These are phyloP conservation scores for Aspergillus avenaceus DNA, from an alignment of 495 filamentous ascomycete genomes.

Conservation along the genomic window DNA sequence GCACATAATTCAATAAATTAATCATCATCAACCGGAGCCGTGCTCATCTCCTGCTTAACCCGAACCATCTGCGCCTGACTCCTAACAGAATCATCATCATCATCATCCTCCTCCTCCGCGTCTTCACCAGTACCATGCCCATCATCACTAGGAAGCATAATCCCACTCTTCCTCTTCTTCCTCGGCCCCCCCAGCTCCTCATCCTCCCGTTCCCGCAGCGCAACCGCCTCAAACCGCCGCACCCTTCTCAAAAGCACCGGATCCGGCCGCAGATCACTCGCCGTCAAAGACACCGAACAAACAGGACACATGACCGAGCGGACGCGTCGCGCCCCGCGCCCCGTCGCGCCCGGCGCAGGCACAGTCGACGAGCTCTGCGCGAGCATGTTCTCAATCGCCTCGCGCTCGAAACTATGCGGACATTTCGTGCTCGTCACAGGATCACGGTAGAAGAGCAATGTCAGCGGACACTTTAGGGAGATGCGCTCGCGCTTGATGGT, in stretches of 20 bases:
- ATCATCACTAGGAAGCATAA: slow-evolving; percentile 24
- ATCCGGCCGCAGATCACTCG: slow-evolving; percentile 38
- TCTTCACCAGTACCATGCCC: slow-evolving; percentile 18
- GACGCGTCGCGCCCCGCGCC: slow-evolving; percentile 10
- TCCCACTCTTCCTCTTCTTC: slow-evolving; percentile 15
- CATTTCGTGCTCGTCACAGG: slow-evolving; percentile 74
- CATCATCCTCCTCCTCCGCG: slow-evolving; percentile 12
- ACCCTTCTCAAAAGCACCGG: slow-evolving; percentile 40
- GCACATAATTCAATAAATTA: neutral
- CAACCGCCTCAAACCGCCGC: slow-evolving; percentile 29
- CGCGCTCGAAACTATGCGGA: slow-evolving; percentile 76
- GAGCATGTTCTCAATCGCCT: slow-evolving; percentile 66
- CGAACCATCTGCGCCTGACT: slow-evolving; percentile 4
- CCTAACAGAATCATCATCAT: neutral
- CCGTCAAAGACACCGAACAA: slow-evolving; percentile 38
- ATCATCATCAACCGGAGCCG: slow-evolving; percentile 1
- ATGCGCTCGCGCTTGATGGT: slow-evolving; percentile 64
- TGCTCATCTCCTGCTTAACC: slow-evolving; percentile 20
- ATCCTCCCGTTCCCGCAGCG: slow-evolving; percentile 34
- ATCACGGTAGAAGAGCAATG: slow-evolving; percentile 65
- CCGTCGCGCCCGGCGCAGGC: slow-evolving; percentile 14
- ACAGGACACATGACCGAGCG: slow-evolving; percentile 46
- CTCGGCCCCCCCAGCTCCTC: slow-evolving; percentile 17
- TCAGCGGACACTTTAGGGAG: slow-evolving; percentile 78
- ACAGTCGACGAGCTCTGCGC: slow-evolving; percentile 22